Base-by-base conservation (phyloP, 139 green algal genomes). In the Tetraselmis chui region DNA sequence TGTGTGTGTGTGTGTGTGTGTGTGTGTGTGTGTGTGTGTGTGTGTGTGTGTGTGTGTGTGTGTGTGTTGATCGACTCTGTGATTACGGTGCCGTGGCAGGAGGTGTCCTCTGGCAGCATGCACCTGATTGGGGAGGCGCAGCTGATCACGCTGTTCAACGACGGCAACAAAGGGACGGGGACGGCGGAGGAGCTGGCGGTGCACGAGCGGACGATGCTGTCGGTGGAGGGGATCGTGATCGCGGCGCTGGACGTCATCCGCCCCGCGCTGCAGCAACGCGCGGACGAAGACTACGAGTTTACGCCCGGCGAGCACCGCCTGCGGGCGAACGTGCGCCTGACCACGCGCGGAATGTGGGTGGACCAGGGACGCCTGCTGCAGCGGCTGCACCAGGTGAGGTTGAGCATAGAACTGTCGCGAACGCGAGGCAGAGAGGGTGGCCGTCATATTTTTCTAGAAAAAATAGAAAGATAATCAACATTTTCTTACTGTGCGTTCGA, bases 131-230 rank as follows among this genome's bases (percentile, higher is more conserved):
- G 94, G 1, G 77, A 94, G 30, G 92, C 88, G 18, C 30, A 88
- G 31, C 86, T 98, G 28, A 84, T 92, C 59, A 89, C 90, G 77
- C 94, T 95, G 29, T 99, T 97, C 91, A 99, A 98, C 83, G 96
- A 99, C 83, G 96, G 96, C 32, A 90, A 91, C 80, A 94, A 93
- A 83, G 94, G 91, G 27, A 96, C 91, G 0, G 95, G 95, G 75
- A 96, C 86, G 1, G 80, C 83, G 5, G 76, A 89, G 31, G 96
- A 99, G 85, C 95, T 99, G 92, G 93, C 86, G 1, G 86, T 99
- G 11, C 83, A 92, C 23, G 92, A 98, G 88, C 88, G 97, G 18
- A 90, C 91, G 75, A 88, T 77, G 29, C 86, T 99, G 32, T 93
- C 96, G 0, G 85, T 89, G 28, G 93, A 99, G 82, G 97, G 97